Conservation (phyloP, 2,329 filamentous ascomycete genomes). For the Alternaria gaisen region DNA sequence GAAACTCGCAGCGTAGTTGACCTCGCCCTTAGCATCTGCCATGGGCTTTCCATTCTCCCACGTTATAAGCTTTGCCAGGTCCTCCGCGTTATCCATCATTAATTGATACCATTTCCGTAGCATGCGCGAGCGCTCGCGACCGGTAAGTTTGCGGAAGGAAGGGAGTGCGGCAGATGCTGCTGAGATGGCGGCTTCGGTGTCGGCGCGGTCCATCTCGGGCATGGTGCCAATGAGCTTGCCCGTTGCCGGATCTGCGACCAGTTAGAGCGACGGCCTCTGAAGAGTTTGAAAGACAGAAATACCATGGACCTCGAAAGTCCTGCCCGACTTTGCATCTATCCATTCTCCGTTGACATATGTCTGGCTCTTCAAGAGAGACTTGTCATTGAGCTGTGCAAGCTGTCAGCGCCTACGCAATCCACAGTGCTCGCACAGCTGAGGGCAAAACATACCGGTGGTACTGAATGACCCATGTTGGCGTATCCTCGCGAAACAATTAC, state of each 20-base stretch:
- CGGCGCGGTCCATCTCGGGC: conserved; percentile 82
- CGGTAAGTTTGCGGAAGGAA: conserved; percentile 74
- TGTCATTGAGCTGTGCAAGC: conserved; percentile 56
- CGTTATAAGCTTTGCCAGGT: conserved; percentile 83
- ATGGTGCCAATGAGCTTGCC: conserved; percentile 81
- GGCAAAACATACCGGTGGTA: conserved; percentile 48
- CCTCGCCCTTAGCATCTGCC: conserved; percentile 58
- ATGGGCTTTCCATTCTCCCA: conserved; percentile 91
- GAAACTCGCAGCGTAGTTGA: conserved; percentile 52
- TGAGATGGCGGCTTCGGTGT: conserved; percentile 82
- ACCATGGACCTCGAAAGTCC: conserved; percentile 85
- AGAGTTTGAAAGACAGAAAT: not conserved
- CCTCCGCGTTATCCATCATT: conserved; percentile 79
- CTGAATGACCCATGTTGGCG: conserved; percentile 54
- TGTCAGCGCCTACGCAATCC: conserved; percentile 20
- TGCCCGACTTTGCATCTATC: conserved; percentile 82
- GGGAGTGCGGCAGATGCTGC: conserved; percentile 82
- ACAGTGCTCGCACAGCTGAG: not conserved
- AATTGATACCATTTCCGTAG: conserved; percentile 84
- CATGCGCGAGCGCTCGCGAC: conserved; percentile 76
- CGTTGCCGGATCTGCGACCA: conserved; percentile 75
- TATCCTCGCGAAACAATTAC: conserved; percentile 51
- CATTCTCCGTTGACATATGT: conserved; percentile 93
- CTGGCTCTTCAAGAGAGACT: conserved; percentile 79
- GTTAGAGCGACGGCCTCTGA: conserved; percentile 19